Base-by-base conservation (phyloP, 164 flowering plant species). In the Aristolochia californica region DNA sequence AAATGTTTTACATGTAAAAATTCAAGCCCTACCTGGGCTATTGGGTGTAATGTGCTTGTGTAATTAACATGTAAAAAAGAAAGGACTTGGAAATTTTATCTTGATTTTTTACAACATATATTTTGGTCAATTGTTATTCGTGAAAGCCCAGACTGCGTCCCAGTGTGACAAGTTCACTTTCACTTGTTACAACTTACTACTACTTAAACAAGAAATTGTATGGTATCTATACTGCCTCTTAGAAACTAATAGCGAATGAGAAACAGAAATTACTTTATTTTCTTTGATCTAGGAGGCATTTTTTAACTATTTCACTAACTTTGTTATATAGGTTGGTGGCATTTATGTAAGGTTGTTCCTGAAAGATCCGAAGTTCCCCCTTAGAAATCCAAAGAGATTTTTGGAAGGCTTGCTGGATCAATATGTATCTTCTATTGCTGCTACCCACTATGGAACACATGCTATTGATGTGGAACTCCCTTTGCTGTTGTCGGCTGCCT, bases 341-440 rank as follows among this genome's bases (percentile, higher is more conserved):
- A 94, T 94, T 63, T 90, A 94, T 75, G 99, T 94, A 14, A 76
- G 96, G 70, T 75, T 94, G 61, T 94, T 94, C 78, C 68, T 94
- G 61, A 94, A 94, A 68, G 99, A 94, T 73, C 99, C 99, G 2
- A 94, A 94, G 71, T 90, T 94, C 71, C 97, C 97, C 45, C 81
- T 90, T n/a, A 77, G 99, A 78, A 90, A 94, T 74, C 97, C 97
- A 24, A 94, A 94, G 72, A 86, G 96, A 66, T 94, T 94, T 72
- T 72, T 94, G 66, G 99, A 94, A 81, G 99, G 99, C 34, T 78
- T 88, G 17, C 62, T 94, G 34, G 99, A 94, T 78, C 99, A 94
- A 68, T 90, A 90, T 75, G 80, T 90, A 40, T 80, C 97, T 48
- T 76, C 99, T 45, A 83, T 90, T 48, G 97, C 96, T 57, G 85